These are phyloP conservation scores for Mycotypha africana DNA, from an alignment of 371 early-diverging fungal genomes.

Conservation along the genomic window DNA sequence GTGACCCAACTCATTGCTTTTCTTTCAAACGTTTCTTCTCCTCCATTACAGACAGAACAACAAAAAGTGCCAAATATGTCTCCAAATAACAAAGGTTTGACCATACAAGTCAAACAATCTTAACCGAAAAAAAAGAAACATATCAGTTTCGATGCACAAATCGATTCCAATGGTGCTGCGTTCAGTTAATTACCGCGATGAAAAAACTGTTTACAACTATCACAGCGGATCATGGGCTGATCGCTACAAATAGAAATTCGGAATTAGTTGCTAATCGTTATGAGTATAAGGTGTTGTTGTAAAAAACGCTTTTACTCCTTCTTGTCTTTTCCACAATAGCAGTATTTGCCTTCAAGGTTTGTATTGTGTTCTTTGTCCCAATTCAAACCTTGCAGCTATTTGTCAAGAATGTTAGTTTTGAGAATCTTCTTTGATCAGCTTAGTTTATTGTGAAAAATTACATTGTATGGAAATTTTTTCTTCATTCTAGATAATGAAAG, in stretches of 20 bases:
- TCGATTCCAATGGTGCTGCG: no score
- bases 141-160: no score
- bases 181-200: constrained; percentile 43
- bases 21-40: constrained; percentile 26
- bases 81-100: constrained; percentile 19
- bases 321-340: constrained; percentile 60
- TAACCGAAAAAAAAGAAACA: not conserved
- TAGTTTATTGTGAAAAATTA: no score
- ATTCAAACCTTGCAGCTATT: constrained; percentile 13
- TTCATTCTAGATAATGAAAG: constrained; percentile 4
- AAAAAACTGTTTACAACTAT: constrained; percentile 54
- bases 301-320: constrained; percentile 36
- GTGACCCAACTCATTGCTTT: constrained; percentile 66
- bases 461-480: constrained; percentile 20
- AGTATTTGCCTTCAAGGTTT: constrained; percentile 53
- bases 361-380: constrained; percentile 23
- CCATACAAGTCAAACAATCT: constrained; percentile 17
- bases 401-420: no score
- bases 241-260: constrained; percentile 24
- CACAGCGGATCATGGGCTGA: constrained; percentile 55
- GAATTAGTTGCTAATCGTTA: not conserved
- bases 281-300: not conserved
- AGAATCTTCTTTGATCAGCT: no score
- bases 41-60: constrained; percentile 17
- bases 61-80: constrained; percentile 16